These are phyloP conservation scores for Geotrichum australiense DNA, from an alignment of 1,139 yeast genomes.

Conservation along the genomic window DNA sequence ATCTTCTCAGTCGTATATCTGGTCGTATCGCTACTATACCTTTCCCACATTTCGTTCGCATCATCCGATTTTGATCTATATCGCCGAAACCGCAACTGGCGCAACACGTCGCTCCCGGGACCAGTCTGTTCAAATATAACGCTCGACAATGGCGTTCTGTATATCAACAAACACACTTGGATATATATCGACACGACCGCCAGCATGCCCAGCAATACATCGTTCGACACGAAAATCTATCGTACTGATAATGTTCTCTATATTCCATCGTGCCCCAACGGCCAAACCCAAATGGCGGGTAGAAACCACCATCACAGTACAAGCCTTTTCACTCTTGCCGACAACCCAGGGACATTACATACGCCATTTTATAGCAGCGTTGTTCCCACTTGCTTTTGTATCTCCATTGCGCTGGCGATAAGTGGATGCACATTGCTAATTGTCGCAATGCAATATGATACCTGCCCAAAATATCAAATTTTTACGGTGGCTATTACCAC, in stretches of 20 bases:
- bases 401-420: slow-evolving; percentile 13
- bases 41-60: background rate
- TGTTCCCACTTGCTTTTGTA: slow-evolving; percentile 15
- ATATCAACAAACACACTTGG: background rate
- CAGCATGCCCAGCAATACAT: background rate
- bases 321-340: slow-evolving; percentile 2
- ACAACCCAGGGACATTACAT: slow-evolving; percentile 3
- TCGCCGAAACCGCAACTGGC: slow-evolving; percentile 6
- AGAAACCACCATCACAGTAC: slow-evolving; percentile 1
- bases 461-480: slow-evolving; percentile 14
- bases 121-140: slow-evolving; percentile 7
- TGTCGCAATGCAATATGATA: slow-evolving; percentile 5
- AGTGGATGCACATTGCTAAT: slow-evolving; percentile 8
- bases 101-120: slow-evolving; percentile 4
- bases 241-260: slow-evolving; percentile 7
- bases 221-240: background rate
- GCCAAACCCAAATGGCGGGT: slow-evolving; percentile 11
- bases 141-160: slow-evolving; percentile 6
- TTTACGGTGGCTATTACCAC: slow-evolving; percentile 10
- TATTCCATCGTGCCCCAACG: slow-evolving; percentile 15
- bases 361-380: slow-evolving; percentile 15
- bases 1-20: background rate
- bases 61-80: background rate
- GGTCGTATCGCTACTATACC: background rate
- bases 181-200: background rate